Base-by-base conservation (phyloP, 352 stramenopile species). In the Globisporangium alternatum region DNA sequence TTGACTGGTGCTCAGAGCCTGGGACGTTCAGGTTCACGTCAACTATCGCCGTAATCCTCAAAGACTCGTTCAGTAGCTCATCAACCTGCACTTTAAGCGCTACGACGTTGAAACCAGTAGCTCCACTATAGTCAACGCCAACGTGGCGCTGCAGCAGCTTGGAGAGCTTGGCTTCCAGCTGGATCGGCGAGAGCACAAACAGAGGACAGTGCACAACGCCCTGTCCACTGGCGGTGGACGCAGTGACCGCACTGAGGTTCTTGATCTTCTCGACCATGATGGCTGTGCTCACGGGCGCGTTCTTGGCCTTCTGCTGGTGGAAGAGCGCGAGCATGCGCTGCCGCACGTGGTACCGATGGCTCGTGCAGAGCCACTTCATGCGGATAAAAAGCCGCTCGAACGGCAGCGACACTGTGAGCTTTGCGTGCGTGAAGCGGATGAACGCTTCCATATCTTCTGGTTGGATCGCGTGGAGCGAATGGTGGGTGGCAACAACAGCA, bases 311-410 rank as follows among this genome's bases (percentile, higher is more conserved):
- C 31, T 83, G 71, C 10, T 80, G 67, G 45, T 88, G 70, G 6
- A 64, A 54, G 10, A 88, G 60, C 30, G 71, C 66, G 31, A 85
- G 60, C 80, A 82, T 85, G 13, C 80, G 80, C 53, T 85, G 76
- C 7, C 72, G 74, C 17, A 88, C 33, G 64, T 85, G 76, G 48
- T 75, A 83, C 6, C 72, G 74, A 60, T 88, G 75, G n/a, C 77
- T 86, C 39, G 64, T 66, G n/a, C 66, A 68, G 44, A 88, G 54
- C 74, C 76, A 86, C 45, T 71, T 76, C 9, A 85, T 60, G 1
- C 75, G 71, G 15, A 69, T 31, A 17, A 77, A 76, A 39, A 88
- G 71, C 5, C 77, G 66, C 28, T 83, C 77, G 28, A 83, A 43
- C 1, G 64, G 63, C 6, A 80, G 45, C 2, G 57, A 52, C 15